phyloP scores from a whole-genome alignment of 164 flowering plant species.

The Umbilicus rupestris region DNA sequence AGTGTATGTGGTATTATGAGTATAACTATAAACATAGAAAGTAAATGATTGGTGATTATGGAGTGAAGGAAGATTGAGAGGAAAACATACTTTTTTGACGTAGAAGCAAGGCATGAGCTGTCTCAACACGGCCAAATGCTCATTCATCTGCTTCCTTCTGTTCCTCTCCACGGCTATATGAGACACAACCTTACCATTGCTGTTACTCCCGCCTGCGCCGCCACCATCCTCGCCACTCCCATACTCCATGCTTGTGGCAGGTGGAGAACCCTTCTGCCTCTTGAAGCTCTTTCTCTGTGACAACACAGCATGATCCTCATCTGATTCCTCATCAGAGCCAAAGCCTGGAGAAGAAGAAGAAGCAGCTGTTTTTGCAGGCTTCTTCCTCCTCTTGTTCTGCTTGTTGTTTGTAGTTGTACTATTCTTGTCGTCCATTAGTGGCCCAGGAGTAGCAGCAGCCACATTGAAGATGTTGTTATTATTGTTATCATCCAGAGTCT shows the following conservation, averaged over 20 bases:
- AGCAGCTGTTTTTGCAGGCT: background rate
- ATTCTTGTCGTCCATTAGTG: background rate
- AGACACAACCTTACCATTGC: conserved; percentile 19
- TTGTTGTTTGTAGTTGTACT: background rate
- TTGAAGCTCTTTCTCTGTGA: background rate
- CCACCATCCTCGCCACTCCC: background rate
- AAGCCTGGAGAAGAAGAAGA: background rate
- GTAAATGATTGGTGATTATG: background rate
- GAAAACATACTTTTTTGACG: conserved; percentile 56
- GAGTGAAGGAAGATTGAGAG: background rate
- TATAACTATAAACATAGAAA: background rate
- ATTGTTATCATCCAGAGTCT: background rate
- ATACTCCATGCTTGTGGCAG: background rate
- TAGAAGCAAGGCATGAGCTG: conserved; percentile 92
- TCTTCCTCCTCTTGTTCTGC: background rate
- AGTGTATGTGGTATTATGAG: background rate
- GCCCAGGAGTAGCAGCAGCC: background rate
- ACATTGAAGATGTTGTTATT: conserved; percentile 3
- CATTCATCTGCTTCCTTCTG: conserved; percentile 93
- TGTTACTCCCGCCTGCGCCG: background rate
- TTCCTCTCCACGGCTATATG: conserved; percentile 89
- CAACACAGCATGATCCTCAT: background rate
- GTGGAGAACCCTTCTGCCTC: background rate
- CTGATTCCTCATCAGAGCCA: background rate
- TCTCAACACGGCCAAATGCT: conserved; percentile 66